Base-by-base conservation (phyloP, 495 filamentous ascomycete species). In the Aspergillus conjunctus region DNA sequence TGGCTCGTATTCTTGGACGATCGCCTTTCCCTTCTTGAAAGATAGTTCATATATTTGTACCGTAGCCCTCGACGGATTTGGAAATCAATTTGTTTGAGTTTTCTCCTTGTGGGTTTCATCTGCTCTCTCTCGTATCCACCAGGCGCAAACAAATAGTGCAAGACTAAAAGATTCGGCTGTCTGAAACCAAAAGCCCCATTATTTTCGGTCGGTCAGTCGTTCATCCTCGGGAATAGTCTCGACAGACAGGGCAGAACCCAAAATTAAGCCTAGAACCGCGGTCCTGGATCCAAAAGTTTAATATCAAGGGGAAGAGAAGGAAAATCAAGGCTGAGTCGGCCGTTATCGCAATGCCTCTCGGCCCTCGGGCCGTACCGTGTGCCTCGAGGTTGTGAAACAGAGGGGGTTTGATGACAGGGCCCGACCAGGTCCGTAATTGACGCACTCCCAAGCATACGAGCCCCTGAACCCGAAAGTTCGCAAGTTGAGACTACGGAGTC, bases 351-450 rank as follows among this genome's bases (percentile, higher is more conserved):
- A 26, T 34, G 56, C 33, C 22, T 48, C 9, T 8, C 21, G 34
- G 37, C 56, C n/a, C 21, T 58, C 56, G 56, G 56, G 56, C 56
- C 56, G 56, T 41, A 58, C 56, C 56, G 56, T 32, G 26, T 32
- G 26, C 26, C 49, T 51, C 20, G 17, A 48, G 7, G 18, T 8
- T 7, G 44, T 21, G 44, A 48, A 48, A 48, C 44, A 20, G 26
- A 21, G n/a, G 9, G 18, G 10, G 20, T 48, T 22, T 20, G 5
- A n/a, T 11, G 12, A 8, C 4, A 2, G 37, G 15, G 12, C 11
- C 9, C 11, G 4, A 41, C 15, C 37, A 41, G 37, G 3, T 41
- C 37, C 44, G 2, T 5, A 5, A 26, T 26, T 26, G 26, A 26
- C 26, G 5, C 26, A 26, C 26, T 2, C 26, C 26, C 26, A 26